Base-by-base conservation (phyloP, 2,329 filamentous ascomycete species). In the Bipolaris zeicola region DNA sequence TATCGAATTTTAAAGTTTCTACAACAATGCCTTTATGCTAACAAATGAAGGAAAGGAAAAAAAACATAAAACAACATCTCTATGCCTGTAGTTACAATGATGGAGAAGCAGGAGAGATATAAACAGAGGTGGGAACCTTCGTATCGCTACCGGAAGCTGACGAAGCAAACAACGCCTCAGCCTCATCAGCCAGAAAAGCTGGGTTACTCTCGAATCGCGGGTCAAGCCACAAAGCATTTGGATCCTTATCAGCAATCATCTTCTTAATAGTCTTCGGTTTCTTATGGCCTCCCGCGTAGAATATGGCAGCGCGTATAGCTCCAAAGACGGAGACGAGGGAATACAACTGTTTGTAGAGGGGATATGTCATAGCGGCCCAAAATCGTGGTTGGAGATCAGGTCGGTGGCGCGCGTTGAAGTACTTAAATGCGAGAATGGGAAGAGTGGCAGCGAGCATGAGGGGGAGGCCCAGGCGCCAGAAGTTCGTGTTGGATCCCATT, bases 341-440 rank as follows among this genome's bases (percentile, higher is more conserved):
- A 39, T 65, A 65, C 4, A 65, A 34, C 36, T 63, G 62, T 24
- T 63, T 65, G 41, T 65, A 65, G 14, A 57, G 38, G 1, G 60
- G 61, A 36, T 51, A 54, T 0, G 62, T 65, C 18, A 62, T 37
- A 3, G 44, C 50, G 13, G 50, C 62, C 62, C 60, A 63, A 24
- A 65, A 63, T 14, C 51, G 45, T 5, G 58, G 52, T 14, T 57
- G 50, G 26, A 65, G 47, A 37, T 65, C 62, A 24, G 58, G 50
- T 10, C 62, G 60, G 11, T 59, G 44, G 10, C 61, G 52, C 13
- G 58, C 63, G 4, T 49, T 57, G 20, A 54, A 24, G 45, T 63
- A 63, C 18, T 60, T 61, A 48, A 59, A 65, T 5, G 26, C 52
- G 16, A 65, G 16, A 7, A 54, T 52, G 13, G 62, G 62, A 2